Conservation (phyloP, 768 basidiomycete species). For the Tylopilus subfusipes region DNA sequence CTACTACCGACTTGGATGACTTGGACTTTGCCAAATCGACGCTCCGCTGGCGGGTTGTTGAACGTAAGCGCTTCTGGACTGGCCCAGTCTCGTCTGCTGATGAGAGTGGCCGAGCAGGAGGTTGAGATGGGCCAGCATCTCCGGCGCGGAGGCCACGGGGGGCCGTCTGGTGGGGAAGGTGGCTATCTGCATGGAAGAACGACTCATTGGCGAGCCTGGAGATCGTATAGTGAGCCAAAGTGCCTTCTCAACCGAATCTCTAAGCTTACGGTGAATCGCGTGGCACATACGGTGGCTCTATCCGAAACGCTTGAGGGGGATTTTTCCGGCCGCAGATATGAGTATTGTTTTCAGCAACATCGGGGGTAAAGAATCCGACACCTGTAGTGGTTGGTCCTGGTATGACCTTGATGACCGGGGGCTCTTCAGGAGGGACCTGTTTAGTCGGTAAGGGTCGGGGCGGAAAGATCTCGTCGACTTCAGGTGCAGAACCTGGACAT, state of each 20-base stretch:
- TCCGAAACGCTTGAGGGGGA: slow-evolving; percentile 53
- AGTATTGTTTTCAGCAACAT: slow-evolving; percentile 52
- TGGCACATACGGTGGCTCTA: slow-evolving; percentile 46
- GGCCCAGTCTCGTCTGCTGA: slow-evolving; percentile 82
- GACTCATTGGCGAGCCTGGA: slow-evolving; percentile 56
- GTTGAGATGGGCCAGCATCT: slow-evolving; percentile 43
- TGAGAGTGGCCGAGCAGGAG: slow-evolving; percentile 64
- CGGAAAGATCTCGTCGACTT: slow-evolving; percentile 72
- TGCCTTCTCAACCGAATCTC: not conserved
- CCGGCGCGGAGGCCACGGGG: slow-evolving; percentile 44
- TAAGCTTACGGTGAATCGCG: slow-evolving; percentile 61
- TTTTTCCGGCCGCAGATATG: slow-evolving; percentile 58
- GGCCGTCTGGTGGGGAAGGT: slow-evolving; percentile 46
- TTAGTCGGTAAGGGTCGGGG: slow-evolving; percentile 56
- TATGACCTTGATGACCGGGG: slow-evolving; percentile 34
- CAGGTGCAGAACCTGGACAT: slow-evolving; percentile 58
- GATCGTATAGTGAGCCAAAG: slow-evolving; percentile 6
- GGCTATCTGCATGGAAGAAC: slow-evolving; percentile 52
- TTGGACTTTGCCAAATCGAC: slow-evolving; percentile 50
- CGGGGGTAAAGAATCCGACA: slow-evolving; percentile 75
- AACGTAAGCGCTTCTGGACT: slow-evolving; percentile 69
- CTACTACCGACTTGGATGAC: slow-evolving; percentile 56
- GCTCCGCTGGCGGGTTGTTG: slow-evolving; percentile 54
- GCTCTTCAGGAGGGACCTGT: slow-evolving; percentile 51
- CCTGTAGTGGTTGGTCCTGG: slow-evolving; percentile 57